Evolutionary conservation across 164 flowering plant species (phyloP).

Genomic region (Berberis vulgaris): DNA sequence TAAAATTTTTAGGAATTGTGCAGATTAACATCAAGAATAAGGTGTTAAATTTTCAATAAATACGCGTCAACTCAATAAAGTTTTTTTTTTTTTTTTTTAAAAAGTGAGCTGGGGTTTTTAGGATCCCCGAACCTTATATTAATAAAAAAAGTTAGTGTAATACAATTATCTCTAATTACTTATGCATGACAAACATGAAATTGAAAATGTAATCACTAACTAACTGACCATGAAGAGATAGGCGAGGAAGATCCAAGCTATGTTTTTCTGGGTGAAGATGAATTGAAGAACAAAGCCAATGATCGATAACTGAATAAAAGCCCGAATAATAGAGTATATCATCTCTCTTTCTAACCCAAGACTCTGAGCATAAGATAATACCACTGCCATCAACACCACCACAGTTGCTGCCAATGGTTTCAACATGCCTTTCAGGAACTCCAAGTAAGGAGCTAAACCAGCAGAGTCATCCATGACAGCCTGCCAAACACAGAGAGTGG

Average conservation of each 20-base stretch:
- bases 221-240: constrained; percentile 81
- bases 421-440: constrained; percentile 74
- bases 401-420: constrained; percentile 66
- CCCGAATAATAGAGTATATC: constrained; percentile 60
- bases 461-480: no score
- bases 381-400: constrained; percentile 71
- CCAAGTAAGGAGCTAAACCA: constrained; percentile 14
- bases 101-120: no score
- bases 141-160: not conserved
- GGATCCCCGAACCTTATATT: no score
- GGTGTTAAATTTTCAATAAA: no score
- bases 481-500: no score
- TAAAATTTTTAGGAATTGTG: no score
- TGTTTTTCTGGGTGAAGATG: constrained; percentile 59
- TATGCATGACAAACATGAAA: not conserved
- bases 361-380: constrained; percentile 49
- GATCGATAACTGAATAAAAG: constrained; percentile 80
- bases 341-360: constrained; percentile 70
- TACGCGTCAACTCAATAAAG: no score
- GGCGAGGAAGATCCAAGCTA: constrained; percentile 66
- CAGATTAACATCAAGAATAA: no score
- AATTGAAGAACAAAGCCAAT: constrained; percentile 94
- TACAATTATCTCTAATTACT: not conserved
- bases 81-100: no score
- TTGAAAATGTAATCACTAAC: not conserved